Conservation (phyloP, 2,329 filamentous ascomycete species). For the Alternaria solani region DNA sequence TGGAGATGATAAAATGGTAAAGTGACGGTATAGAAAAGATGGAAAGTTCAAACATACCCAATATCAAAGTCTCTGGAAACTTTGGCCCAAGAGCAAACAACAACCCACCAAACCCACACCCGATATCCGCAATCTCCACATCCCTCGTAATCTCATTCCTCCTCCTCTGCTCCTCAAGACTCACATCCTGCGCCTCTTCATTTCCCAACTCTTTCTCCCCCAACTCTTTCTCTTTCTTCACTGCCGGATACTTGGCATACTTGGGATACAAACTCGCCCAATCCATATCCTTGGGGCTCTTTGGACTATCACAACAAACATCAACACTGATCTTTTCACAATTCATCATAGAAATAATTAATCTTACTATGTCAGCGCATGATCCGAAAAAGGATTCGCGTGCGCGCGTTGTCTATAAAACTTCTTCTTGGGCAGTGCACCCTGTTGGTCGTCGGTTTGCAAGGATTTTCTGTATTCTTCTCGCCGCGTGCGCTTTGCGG, state of each 20-base stretch:
- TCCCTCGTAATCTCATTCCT: slow-evolving; percentile 64
- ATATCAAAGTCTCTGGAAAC: slow-evolving; percentile 80
- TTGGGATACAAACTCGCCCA: slow-evolving; percentile 87
- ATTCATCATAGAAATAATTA: too few species aligned
- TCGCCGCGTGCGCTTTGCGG: slow-evolving; percentile 55
- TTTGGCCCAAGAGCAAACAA: slow-evolving; percentile 83
- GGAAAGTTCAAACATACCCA: slow-evolving; percentile 65
- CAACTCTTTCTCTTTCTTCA: slow-evolving; percentile 23
- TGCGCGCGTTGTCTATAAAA: slow-evolving; percentile 97
- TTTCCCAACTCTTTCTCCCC: slow-evolving; percentile 25
- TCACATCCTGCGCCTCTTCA: slow-evolving; percentile 30
- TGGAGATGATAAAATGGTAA: too few species aligned
- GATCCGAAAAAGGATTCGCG: slow-evolving; percentile 97
- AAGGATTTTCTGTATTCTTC: slow-evolving; percentile 55
- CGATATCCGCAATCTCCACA: slow-evolving; percentile 94
- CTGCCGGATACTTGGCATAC: slow-evolving; percentile 56
- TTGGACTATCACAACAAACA: slow-evolving; percentile 65
- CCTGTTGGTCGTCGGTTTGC: slow-evolving; percentile 50
- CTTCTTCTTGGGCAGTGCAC: slow-evolving; percentile 86
- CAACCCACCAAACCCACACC: slow-evolving; percentile 93
- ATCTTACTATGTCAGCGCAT: slow-evolving; percentile 81
- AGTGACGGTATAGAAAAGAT: too few species aligned
- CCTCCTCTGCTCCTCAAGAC: slow-evolving; percentile 22
- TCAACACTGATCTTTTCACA: slow-evolving; percentile 25
- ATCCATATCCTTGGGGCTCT: slow-evolving; percentile 83